Evolutionary conservation across 2,329 filamentous ascomycete genomes (phyloP), one percentile per base, ranked within the genome.

Genomic region (Monascus ruber): DNA sequence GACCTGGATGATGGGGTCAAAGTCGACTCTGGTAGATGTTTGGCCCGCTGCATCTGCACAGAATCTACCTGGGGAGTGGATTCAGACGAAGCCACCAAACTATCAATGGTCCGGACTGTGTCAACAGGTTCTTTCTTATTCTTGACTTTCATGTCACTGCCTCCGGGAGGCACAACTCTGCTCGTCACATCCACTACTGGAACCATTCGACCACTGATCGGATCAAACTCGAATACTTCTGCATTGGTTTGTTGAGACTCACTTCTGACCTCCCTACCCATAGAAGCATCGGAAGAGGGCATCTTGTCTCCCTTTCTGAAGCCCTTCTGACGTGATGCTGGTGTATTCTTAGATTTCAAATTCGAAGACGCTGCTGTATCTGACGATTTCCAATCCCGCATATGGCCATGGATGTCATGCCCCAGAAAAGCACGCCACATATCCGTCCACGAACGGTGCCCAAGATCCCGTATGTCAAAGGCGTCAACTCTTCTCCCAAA

Each of bases 121-220:
- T 33, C 34, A 36, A 38, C 31, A 6, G 39, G 36, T 33, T 38
- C 25, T 34, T 43, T 33, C 10, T 28, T 17, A 25, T n/a, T 38
- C 8, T 41, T 31, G 11, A 36, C 17, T 17, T 17, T 17, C 17
- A 17, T 17, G 17, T 17, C 17, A 17, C 17, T 17, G 17, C 17
- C 17, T 17, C 17, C 17, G 2, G 17, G 17, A 17, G 17, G 17
- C 17, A 17, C 17, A 17, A 17, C 17, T 17, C 17, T 17, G 24
- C 24, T 24, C 11, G n/a, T 35, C 10, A 25, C 5, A 8, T 7
- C 4, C 8, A 36, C 27, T 36, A 45, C 47, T 2, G 51, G 57
- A 5, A 59, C 49, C 58, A 67, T 68, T 24, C 63, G 56, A 27
- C 63, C 61, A 40, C 55, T 62, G 28, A 68, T 61, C 6, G 64